Conservation (phyloP, 208 protist species). For the Crithidia bombi region DNA sequence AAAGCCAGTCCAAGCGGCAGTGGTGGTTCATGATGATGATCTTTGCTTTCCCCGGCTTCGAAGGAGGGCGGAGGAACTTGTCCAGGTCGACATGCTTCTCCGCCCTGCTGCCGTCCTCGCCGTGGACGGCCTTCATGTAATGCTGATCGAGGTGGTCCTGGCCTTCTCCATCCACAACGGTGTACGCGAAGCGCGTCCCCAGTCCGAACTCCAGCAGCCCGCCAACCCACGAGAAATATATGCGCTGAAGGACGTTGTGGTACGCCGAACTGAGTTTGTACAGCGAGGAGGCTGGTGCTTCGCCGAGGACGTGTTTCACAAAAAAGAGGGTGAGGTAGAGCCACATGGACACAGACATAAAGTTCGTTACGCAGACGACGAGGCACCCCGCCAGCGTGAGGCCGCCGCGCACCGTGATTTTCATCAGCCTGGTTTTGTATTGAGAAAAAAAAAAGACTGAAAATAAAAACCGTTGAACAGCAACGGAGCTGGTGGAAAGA, state of each 20-base stretch:
- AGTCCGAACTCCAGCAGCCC: conserved; percentile 59
- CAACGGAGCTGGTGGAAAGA: too few species aligned
- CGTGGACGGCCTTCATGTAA: conserved; percentile 9
- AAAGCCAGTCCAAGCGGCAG: conserved; percentile 80
- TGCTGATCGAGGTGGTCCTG: conserved; percentile 43
- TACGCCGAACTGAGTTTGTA: conserved; percentile 30
- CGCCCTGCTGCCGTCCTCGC: conserved; percentile 9
- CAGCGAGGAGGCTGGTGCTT: conserved; percentile 10
- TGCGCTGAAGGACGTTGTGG: conserved; percentile 40
- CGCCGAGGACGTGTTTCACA: conserved; percentile 44
- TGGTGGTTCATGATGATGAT: conserved; percentile 90
- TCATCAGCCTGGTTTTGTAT: conserved; percentile 22
- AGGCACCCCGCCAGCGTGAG: conserved; percentile 33
- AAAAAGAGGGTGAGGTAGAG: conserved; percentile 27
- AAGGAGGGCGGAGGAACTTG: conserved; percentile 40
- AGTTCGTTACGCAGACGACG: conserved; percentile 19
- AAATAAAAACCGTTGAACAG: conserved; percentile 1
- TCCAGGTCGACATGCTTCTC: conserved; percentile 27
- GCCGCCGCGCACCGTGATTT: conserved; percentile 43
- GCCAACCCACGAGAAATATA: conserved; percentile 54
- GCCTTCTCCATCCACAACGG: conserved; percentile 57
- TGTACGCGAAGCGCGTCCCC: conserved; percentile 65
- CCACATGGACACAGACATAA: conserved; percentile 30
- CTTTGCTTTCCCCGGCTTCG: conserved; percentile 68
- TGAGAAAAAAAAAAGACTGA: conserved; percentile 15